Percentiles rank a stretch among this genome's conserved stretches.
These are phyloP conservation scores for Allomyces javanicus DNA, from an alignment of 192 early-diverging fungal species.

Conservation along the genomic window DNA sequence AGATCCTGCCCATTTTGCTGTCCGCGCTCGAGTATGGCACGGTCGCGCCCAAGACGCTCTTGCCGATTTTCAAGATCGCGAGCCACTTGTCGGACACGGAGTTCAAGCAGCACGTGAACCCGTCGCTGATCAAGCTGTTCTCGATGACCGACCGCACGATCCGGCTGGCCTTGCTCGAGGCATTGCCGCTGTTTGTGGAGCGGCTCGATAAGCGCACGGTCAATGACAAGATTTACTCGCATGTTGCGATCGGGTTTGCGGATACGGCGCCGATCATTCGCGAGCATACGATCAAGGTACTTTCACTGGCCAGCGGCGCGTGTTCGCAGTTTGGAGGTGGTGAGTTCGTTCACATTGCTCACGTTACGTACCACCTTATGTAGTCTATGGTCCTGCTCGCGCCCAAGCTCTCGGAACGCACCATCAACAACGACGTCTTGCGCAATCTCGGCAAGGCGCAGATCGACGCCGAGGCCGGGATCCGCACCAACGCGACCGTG, in stretches of 20 bases:
- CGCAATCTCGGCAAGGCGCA: conserved; percentile 75
- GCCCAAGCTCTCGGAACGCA: conserved; percentile 36
- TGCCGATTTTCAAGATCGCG: conserved; percentile 72
- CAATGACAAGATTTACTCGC: conserved; percentile 57
- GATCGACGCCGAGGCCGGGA: conserved; percentile 79
- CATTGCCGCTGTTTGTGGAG: conserved; percentile 47
- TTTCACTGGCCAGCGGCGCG: too few species aligned
- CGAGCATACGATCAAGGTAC: conserved; percentile 71
- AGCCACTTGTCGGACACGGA: conserved; percentile 45
- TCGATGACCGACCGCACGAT: conserved; percentile 67
- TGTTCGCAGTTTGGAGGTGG: too few species aligned
- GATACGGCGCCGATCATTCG: conserved; percentile 78
- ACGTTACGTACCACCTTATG: too few species aligned
- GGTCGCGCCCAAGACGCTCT: conserved; percentile 48
- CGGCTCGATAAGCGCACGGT: conserved; percentile 45
- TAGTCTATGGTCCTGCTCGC: not conserved
- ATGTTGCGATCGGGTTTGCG: conserved; percentile 49
- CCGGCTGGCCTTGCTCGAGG: conserved; percentile 66
- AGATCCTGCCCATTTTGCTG: conserved; percentile 79
- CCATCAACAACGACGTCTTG: conserved; percentile 68
- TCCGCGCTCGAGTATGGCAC: conserved; percentile 63
- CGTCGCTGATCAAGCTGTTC: conserved; percentile 68
- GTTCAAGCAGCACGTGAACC: conserved; percentile 47
- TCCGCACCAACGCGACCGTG: conserved; percentile 88
- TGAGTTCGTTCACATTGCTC: too few species aligned